Conservation (phyloP, 2,329 filamentous ascomycete species). For the Cladosporium sp. region DNA sequence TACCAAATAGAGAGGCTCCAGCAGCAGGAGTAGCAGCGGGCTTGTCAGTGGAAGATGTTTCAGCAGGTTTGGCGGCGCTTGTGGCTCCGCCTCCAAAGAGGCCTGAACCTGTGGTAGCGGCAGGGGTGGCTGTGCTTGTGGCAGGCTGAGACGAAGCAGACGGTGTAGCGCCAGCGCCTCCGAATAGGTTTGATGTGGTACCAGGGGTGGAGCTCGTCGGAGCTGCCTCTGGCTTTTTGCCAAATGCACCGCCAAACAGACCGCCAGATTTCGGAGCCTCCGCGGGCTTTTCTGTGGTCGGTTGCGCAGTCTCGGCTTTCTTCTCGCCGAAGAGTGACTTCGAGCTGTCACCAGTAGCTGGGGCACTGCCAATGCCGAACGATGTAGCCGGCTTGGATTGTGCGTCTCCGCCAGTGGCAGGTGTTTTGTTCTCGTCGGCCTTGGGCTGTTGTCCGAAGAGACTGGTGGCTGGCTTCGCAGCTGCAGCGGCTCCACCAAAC, state of each 20-base stretch:
- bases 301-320: slow-evolving; percentile 15
- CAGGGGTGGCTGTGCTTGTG: slow-evolving; percentile 22
- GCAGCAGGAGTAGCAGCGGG: slow-evolving; percentile 22
- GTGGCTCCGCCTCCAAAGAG: slow-evolving; percentile 22
- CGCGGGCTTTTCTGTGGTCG: slow-evolving; percentile 19
- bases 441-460: slow-evolving; percentile 24
- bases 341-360: slow-evolving; percentile 1
- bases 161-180: slow-evolving; percentile 9
- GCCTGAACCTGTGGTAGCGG: slow-evolving; percentile 18
- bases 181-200: slow-evolving; percentile 20
- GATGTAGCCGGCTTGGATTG: slow-evolving; percentile 8
- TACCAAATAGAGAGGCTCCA: slow-evolving; percentile 17
- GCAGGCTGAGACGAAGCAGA: slow-evolving; percentile 16
- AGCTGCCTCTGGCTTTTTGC: slow-evolving; percentile 25
- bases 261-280: slow-evolving; percentile 7
- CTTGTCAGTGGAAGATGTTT: slow-evolving; percentile 11
- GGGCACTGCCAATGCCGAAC: slow-evolving; percentile 6
- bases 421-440: slow-evolving; percentile 23
- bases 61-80: slow-evolving; percentile 18
- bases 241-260: slow-evolving; percentile 20
- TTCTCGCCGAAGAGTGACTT: slow-evolving; percentile 17
- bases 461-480: slow-evolving; percentile 20
- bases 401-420: slow-evolving; percentile 7
- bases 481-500: slow-evolving; percentile 13
- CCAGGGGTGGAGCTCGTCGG: slow-evolving; percentile 32